phyloP scores from a whole-genome alignment of 768 basidiomycete species.

The Russula vinacea region DNA sequence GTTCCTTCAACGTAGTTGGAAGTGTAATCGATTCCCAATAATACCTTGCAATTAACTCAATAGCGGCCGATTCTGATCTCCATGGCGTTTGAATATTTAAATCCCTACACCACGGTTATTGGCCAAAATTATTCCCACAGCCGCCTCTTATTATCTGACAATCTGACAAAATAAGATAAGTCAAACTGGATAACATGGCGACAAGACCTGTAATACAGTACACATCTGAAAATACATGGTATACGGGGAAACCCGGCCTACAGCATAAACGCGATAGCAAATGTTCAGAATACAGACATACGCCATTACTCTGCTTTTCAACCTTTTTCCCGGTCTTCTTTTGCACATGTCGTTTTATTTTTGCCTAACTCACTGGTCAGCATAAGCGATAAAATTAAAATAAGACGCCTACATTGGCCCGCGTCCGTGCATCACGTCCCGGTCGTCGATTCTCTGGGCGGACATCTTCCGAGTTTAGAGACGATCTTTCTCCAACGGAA shows the following conservation, averaged over 20 bases:
- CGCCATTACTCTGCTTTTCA: not conserved
- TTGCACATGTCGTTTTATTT: conserved; percentile 35
- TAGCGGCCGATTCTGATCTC: conserved; percentile 55
- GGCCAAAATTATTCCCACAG: no score
- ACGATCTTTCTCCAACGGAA: conserved; percentile 21
- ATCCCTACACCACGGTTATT: conserved; percentile 60
- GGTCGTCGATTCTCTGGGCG: conserved; percentile 31
- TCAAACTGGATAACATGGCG: conserved; percentile 10
- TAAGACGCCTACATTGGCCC: conserved; percentile 36
- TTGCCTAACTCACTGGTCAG: conserved; percentile 28
- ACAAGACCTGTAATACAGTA: conserved; percentile 13
- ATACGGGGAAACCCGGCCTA: not conserved
- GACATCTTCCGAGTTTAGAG: conserved; percentile 28
- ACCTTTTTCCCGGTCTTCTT: conserved; percentile 24
- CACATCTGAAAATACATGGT: conserved; percentile 11
- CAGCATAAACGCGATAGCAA: conserved; percentile 16
- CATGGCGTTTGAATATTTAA: conserved; percentile 60
- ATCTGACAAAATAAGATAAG: not conserved
- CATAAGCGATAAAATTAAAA: not conserved
- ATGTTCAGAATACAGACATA: not conserved
- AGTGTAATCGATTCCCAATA: not conserved
- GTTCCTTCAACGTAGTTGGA: conserved; percentile 14
- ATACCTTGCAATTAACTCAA: conserved; percentile 28
- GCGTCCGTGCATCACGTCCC: conserved; percentile 36
- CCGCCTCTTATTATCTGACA: not conserved